These are phyloP conservation scores for Mortierella sp. DNA, from an alignment of 371 early-diverging fungal species.

Conservation along the genomic window DNA sequence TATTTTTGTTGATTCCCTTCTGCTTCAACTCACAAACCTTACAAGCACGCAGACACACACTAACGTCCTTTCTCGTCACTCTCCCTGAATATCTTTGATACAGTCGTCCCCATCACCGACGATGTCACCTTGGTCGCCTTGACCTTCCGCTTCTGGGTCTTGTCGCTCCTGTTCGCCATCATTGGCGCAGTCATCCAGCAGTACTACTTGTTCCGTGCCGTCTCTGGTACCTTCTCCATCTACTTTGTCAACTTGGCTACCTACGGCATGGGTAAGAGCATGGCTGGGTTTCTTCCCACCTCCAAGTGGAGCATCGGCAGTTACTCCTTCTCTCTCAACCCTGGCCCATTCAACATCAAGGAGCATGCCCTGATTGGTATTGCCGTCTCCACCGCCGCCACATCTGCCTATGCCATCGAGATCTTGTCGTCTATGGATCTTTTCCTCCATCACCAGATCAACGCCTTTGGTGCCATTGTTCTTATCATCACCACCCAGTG, in stretches of 20 bases:
- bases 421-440: slow-evolving; percentile 69
- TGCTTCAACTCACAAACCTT: slow-evolving; percentile 7
- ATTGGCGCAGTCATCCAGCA: slow-evolving; percentile 67
- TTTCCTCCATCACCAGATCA: slow-evolving; percentile 63
- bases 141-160: slow-evolving; percentile 78
- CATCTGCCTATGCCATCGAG: slow-evolving; percentile 56
- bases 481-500: slow-evolving; percentile 75
- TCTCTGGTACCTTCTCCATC: background rate
- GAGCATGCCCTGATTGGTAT: slow-evolving; percentile 65
- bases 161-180: slow-evolving; percentile 74
- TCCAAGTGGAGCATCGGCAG: slow-evolving; percentile 21
- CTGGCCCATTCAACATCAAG: slow-evolving; percentile 68
- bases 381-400: slow-evolving; percentile 44
- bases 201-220: slow-evolving; percentile 59
- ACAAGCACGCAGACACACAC: slow-evolving; percentile 60
- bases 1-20: no score
- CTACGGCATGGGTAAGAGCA: slow-evolving; percentile 47
- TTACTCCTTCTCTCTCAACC: slow-evolving; percentile 50
- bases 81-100: no score
- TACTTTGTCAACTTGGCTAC: slow-evolving; percentile 18
- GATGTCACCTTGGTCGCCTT: slow-evolving; percentile 72
- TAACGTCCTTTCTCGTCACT: slow-evolving; percentile 2
- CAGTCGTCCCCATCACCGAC: slow-evolving; percentile 68
- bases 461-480: slow-evolving; percentile 63
- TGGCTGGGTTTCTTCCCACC: slow-evolving; percentile 48